Base-by-base conservation (phyloP, 2,329 filamentous ascomycete genomes). In the Drechslera avenae region DNA sequence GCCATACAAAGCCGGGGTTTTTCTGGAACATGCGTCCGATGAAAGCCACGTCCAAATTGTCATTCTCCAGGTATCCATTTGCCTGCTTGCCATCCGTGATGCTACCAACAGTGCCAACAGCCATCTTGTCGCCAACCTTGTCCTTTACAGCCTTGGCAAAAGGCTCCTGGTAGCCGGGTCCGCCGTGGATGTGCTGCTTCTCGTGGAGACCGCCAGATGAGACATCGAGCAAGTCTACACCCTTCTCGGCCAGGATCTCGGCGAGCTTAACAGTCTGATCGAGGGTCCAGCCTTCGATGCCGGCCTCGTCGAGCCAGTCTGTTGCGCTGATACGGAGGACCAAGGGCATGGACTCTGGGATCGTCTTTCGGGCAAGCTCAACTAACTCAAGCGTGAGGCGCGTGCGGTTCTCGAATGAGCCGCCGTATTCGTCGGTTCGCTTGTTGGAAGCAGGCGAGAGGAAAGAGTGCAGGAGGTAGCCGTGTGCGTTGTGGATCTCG, bases 151-250 rank as follows among this genome's bases (percentile, higher is more conserved):
- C 78, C 39, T 85, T 83, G 0, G 90, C 88, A 46, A 94, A 84
- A 33, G 86, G 84, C 17, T 86, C 81, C 77, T 96, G 91, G 78
- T 89, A 93, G 0, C 79, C 87, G 1, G 86, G 84, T 36, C 83
- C 81, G 10, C 80, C 64, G 16, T 79, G 75, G 57, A 90, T 83
- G 68, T 85, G 78, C 67, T 89, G 86, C 36, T 74, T 70, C 30
- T 78, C 73, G 68, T 85, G 82, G 68, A 89, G 88, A 32, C 89
- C 92, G 28, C 86, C 90, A 1, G 86, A 86, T 62, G 86, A 91
- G 50, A 96, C 84, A 70, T 97, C 92, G 23, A 96, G 80, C 13
- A 96, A 77, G 69, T 97, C 92, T 35, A 96, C 82, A 23, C 92
- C 92, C 10, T 81, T 78, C 0, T 81, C 83, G 0, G 89, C 88